A percentile compares a stretch with the other conserved stretches of the same genome.
Evolutionary conservation across 2,329 filamentous ascomycete species (phyloP).

Genomic region (Lasiodiplodia gonubiensis): DNA sequence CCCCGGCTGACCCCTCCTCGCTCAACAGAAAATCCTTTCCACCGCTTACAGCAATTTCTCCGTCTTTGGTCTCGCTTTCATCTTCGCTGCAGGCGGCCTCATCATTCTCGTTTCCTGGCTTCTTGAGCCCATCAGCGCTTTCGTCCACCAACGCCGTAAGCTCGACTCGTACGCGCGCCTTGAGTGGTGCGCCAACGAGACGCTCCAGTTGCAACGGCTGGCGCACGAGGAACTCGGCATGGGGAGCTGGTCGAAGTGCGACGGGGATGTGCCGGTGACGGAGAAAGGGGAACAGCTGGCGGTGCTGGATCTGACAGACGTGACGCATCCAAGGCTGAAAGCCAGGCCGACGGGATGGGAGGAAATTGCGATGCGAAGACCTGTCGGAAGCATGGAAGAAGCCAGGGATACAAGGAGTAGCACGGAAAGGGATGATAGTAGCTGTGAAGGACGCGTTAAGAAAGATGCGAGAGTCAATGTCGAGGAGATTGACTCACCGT

Average conservation of each 20-base stretch:
- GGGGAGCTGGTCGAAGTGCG: conserved; percentile 30
- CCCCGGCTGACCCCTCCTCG: no score
- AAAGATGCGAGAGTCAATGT: background rate
- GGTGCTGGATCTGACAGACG: conserved; percentile 20
- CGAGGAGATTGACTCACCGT: background rate
- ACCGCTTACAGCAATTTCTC: background rate
- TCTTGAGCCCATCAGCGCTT: background rate
- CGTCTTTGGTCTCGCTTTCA: background rate
- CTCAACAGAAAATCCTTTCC: background rate
- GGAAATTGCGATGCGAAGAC: background rate
- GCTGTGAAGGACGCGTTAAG: background rate
- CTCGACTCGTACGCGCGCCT: conserved; percentile 29
- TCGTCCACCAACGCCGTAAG: background rate
- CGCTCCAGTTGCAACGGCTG: conserved; percentile 30
- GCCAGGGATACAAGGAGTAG: background rate
- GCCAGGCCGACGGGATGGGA: conserved; percentile 3
- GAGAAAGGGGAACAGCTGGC: conserved; percentile 20
- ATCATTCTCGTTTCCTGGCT: background rate
- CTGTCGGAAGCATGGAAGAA: background rate
- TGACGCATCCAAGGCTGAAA: conserved; percentile 3
- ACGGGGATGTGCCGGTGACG: conserved; percentile 16
- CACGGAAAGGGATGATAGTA: background rate
- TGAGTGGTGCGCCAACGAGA: conserved; percentile 30
- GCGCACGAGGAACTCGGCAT: background rate
- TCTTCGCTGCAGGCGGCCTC: background rate